Evolutionary conservation across 768 basidiomycete genomes (phyloP).

Genomic region (Pleurotus cornucopiae): DNA sequence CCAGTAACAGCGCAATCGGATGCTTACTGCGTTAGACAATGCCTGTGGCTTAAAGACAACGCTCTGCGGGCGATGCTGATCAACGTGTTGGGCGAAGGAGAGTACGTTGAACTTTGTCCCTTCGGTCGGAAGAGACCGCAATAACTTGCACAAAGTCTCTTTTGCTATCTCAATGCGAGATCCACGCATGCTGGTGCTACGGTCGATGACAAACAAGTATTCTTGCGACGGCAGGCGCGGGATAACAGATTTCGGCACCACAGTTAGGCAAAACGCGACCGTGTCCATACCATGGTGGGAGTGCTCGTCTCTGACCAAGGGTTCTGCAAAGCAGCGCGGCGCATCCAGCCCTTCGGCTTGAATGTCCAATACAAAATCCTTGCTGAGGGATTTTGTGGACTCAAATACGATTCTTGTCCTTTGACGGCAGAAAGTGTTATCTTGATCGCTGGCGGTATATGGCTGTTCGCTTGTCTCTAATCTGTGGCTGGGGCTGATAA

Average conservation of each 20-base stretch:
- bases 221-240: conserved; percentile 42
- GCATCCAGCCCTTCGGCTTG: conserved; percentile 44
- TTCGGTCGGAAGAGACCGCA: conserved; percentile 41
- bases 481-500: conserved; percentile 42
- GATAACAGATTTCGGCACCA: conserved; percentile 48
- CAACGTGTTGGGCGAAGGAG: conserved; percentile 36
- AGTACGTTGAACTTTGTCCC: conserved; percentile 52
- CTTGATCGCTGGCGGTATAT: conserved; percentile 23
- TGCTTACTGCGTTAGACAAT: conserved; percentile 34
- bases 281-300: conserved; percentile 16
- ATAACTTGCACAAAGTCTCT: conserved; percentile 38
- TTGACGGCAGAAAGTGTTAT: conserved; percentile 24
- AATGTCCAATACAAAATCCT: conserved; percentile 49
- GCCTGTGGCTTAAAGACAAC: conserved; percentile 23
- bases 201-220: conserved; percentile 58
- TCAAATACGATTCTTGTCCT: conserved; percentile 33
- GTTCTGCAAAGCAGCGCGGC: conserved; percentile 55
- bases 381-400: conserved; percentile 37
- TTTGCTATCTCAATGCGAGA: conserved; percentile 43
- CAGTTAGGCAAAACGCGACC: conserved; percentile 46
- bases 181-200: conserved; percentile 51
- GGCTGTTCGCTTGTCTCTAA: conserved; percentile 27
- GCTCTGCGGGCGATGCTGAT: conserved; percentile 32
- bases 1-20: no score
- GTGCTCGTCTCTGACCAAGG: conserved; percentile 1